Conservation (phyloP, 2,329 filamentous ascomycete genomes). For the Escovopsis sp. region DNA sequence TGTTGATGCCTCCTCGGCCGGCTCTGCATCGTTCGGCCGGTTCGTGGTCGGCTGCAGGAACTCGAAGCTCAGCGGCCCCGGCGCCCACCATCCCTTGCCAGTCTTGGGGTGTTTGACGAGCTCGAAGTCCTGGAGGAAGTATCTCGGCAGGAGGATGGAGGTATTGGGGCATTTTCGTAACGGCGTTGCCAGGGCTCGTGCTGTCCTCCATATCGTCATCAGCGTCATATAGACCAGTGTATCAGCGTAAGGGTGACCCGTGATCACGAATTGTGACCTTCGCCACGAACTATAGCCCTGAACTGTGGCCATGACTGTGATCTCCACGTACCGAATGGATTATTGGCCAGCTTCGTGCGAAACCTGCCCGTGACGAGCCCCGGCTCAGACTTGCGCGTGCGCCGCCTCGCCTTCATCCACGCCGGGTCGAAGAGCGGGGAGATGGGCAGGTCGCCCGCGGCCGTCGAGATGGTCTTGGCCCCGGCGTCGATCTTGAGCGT, state of each 20-base stretch:
- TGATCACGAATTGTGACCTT: no score
- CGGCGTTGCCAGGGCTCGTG: conserved; percentile 44
- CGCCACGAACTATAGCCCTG: no score
- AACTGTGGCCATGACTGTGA: no score
- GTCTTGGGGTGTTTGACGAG: conserved; percentile 39
- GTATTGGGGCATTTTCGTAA: conserved; percentile 41
- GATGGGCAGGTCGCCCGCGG: conserved; percentile 31
- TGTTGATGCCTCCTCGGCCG: no score
- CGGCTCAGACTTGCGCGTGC: conserved; percentile 24
- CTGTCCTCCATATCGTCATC: conserved; percentile 22
- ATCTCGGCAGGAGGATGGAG: conserved; percentile 33
- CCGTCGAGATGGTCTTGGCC: conserved; percentile 29
- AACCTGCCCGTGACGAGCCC: conserved; percentile 27
- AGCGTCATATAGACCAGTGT: no score
- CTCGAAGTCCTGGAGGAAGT: conserved; percentile 48
- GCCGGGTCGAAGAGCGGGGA: conserved; percentile 38
- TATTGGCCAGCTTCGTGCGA: conserved; percentile 42
- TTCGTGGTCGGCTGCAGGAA: conserved; percentile 9
- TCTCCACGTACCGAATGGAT: conserved; percentile 43
- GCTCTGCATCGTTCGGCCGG: conserved; percentile 2
- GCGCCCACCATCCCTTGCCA: conserved; percentile 38
- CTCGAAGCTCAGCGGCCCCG: conserved; percentile 24
- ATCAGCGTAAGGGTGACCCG: no score
- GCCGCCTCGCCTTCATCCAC: conserved; percentile 29
- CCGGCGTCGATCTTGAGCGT: conserved; percentile 21